Evolutionary conservation across 164 flowering plant genomes (phyloP), one percentile per base, ranked within the genome.

Genomic region (grape (Vitis vinifera)): DNA sequence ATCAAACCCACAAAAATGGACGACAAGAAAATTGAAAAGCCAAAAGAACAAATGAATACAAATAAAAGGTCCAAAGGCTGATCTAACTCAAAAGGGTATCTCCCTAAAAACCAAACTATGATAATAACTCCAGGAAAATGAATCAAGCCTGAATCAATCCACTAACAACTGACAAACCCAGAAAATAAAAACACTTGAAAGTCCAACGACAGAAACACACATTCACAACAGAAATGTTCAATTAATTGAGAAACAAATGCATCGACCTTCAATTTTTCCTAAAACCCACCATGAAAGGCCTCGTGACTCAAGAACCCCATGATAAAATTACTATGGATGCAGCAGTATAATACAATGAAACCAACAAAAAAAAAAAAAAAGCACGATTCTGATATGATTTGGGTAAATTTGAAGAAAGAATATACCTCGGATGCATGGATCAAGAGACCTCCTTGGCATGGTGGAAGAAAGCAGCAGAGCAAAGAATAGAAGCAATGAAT

Each of bases 381-480:
- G 4, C 7, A 55, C 59, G 16, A 53, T 13, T 13, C 6, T 13
- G n/a, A 53, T 12, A 53, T 14, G 44, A 37, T 53, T 37, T 29
- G 69, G 69, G 31, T 53, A 55, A 6, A 59, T 68, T 50, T 57
- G 53, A 5, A 68, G 70, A 47, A 51, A 50, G 3, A 60, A 30
- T 57, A 55, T 50, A 55, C 61, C 56, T 9, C 56, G 61, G 19
- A 67, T 55, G 58, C 59, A 19, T 9, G 12, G 47, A 57, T 74
- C 64, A 85, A 51, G 88, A 86, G 19, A 68, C 80, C 16, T 74
- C 75, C 79, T 76, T 87, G 66, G 83, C 91, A 70, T 87, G 82
- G 69, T 82, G 80, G 16, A 86, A 63, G 82, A 93, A 93, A 72
- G 98, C 98, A 69, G 88, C 92, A 52, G 96, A 90, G 83, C 98